Evolutionary conservation across 768 basidiomycete species (phyloP).

Genomic region (Auricularia sp.): DNA sequence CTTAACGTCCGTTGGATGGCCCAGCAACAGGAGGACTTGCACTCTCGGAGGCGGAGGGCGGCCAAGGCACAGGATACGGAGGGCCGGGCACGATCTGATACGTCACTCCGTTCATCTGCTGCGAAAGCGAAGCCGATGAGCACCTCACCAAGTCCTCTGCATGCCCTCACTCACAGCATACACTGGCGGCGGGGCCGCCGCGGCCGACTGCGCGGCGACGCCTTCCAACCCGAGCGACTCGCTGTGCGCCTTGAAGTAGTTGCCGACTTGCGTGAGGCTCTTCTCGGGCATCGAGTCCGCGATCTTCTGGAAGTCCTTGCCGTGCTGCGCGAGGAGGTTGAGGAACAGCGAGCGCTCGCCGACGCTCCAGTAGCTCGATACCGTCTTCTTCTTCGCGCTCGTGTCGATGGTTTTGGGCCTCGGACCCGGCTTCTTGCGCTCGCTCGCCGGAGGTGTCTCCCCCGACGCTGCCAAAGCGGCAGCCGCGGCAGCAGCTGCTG

Average conservation of each 20-base stretch:
- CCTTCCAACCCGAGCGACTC: slow-evolving; percentile 18
- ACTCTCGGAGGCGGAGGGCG: too few relatives aligned
- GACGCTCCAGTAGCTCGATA: slow-evolving; percentile 10
- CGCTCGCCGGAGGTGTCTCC: slow-evolving; percentile 18
- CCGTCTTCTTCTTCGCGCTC: slow-evolving; percentile 52
- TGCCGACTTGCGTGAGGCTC: slow-evolving; percentile 26
- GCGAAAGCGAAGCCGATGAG: too few relatives aligned
- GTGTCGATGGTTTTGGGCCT: slow-evolving; percentile 42
- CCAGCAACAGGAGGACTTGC: too few relatives aligned
- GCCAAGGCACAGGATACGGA: too few relatives aligned
- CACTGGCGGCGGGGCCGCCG: neutral
- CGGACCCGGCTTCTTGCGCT: slow-evolving; percentile 15
- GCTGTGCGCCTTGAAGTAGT: slow-evolving; percentile 20
- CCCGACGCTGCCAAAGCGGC: slow-evolving; percentile 14
- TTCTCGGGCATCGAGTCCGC: slow-evolving; percentile 49
- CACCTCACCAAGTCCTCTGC: too few relatives aligned
- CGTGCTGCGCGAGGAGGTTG: slow-evolving; percentile 48
- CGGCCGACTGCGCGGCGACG: slow-evolving; percentile 2
- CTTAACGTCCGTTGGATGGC: too few relatives aligned
- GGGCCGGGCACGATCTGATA: too few relatives aligned
- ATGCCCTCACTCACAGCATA: too few relatives aligned
- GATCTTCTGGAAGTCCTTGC: slow-evolving; percentile 60
- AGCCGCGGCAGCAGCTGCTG: slow-evolving; percentile 17
- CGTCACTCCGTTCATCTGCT: too few relatives aligned
- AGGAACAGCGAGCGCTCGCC: slow-evolving; percentile 38